phyloP scores from a whole-genome alignment of 1,284 basidiomycete species.

The Sanguinoderma infundibulare region DNA sequence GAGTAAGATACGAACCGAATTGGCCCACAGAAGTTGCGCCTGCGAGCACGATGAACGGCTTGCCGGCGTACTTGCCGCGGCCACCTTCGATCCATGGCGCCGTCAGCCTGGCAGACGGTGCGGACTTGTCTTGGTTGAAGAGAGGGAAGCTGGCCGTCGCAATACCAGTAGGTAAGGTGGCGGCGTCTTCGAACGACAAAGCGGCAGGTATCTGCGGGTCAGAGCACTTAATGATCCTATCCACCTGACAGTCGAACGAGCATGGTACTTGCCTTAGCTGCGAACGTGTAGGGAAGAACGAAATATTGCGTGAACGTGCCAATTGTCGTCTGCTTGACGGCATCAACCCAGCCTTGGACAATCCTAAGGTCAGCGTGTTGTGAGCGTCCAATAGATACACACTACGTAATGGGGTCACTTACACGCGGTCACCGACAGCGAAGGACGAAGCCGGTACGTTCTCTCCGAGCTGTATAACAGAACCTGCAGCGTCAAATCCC shows the following conservation, averaged over 20 bases:
- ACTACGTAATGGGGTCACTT: slow-evolving; percentile 28
- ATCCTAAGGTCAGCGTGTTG: neutral
- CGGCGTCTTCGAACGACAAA: slow-evolving; percentile 25
- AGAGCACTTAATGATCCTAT: no score
- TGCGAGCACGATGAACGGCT: slow-evolving; percentile 38
- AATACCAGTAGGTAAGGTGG: slow-evolving; percentile 24
- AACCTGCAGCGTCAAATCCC: slow-evolving; percentile 51
- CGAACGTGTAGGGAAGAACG: slow-evolving; percentile 31
- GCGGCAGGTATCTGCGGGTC: neutral
- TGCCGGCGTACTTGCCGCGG: slow-evolving; percentile 35
- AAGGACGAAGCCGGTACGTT: slow-evolving; percentile 35
- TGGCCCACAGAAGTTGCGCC: slow-evolving; percentile 41
- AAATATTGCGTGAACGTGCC: neutral
- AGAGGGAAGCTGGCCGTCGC: slow-evolving; percentile 24
- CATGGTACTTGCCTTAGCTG: neutral
- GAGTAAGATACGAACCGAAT: slow-evolving; percentile 34
- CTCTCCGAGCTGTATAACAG: slow-evolving; percentile 43
- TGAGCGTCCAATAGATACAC: neutral
- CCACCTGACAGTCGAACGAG: neutral
- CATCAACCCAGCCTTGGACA: neutral
- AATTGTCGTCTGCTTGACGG: neutral
- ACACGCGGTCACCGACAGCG: slow-evolving; percentile 47
- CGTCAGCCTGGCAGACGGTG: neutral
- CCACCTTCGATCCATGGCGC: slow-evolving; percentile 31
- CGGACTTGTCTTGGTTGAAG: slow-evolving; percentile 8